Evolutionary conservation across 2,329 filamentous ascomycete species (phyloP).

Genomic region (Aureobasidium sp.): DNA sequence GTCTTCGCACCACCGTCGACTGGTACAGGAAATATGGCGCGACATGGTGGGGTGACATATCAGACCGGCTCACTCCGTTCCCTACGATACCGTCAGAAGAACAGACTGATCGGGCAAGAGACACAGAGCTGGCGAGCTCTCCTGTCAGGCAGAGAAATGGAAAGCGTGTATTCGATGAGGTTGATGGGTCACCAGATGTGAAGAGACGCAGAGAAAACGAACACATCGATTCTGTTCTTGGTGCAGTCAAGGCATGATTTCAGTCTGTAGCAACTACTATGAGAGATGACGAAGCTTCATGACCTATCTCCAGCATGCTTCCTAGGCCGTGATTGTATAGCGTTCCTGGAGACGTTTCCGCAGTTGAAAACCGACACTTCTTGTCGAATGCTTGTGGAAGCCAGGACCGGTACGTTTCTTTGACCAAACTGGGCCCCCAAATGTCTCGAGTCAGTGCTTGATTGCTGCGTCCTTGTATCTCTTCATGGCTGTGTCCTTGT

Average conservation of each 20-base stretch:
- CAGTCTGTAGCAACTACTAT: too few relatives aligned
- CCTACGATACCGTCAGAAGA: constrained; percentile 28
- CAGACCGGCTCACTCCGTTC: constrained; percentile 60
- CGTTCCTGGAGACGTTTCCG: background rate
- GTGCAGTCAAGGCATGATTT: background rate
- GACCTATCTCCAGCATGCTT: background rate
- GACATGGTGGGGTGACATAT: constrained; percentile 67
- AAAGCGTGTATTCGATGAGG: background rate
- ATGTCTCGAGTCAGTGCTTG: too few relatives aligned
- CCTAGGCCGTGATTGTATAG: background rate
- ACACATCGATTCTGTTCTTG: background rate
- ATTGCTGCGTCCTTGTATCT: too few relatives aligned
- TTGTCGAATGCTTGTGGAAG: too few relatives aligned
- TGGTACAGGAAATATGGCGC: constrained; percentile 61
- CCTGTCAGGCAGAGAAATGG: background rate
- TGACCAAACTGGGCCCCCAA: too few relatives aligned
- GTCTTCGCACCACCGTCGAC: constrained; percentile 57
- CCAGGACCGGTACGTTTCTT: too few relatives aligned
- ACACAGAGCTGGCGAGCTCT: background rate
- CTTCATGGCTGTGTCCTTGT: too few relatives aligned
- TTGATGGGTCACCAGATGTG: background rate
- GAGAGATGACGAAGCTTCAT: background rate
- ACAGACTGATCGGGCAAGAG: background rate
- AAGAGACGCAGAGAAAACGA: background rate
- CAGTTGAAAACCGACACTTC: too few relatives aligned